A percentile compares a stretch with the other conserved stretches of the same genome.
Conservation (phyloP, 257 asterid species). For the Avicennia marina region DNA sequence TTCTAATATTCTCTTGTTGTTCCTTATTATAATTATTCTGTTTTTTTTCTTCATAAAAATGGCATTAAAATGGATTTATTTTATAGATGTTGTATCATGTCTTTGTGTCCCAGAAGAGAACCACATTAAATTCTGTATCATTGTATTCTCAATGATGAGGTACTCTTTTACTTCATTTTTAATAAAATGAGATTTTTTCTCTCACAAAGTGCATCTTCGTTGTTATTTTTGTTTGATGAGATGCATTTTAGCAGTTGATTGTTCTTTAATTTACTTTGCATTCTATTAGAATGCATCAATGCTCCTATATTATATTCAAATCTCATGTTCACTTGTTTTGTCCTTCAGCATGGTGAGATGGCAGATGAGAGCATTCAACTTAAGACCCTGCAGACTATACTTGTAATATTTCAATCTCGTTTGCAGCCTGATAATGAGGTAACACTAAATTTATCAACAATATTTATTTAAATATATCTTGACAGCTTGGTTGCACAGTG, state of each 20-base stretch:
- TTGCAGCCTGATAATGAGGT: constrained; percentile 96
- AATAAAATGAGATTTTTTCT: too few relatives aligned
- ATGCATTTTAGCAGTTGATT: too few relatives aligned
- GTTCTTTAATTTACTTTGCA: too few relatives aligned
- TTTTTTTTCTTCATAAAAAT: neutral
- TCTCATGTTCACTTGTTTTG: constrained; percentile 17
- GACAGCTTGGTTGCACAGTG: neutral
- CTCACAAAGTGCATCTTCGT: too few relatives aligned
- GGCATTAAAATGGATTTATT: neutral
- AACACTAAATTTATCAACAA: constrained; percentile 11
- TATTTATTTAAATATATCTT: too few relatives aligned
- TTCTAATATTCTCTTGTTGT: neutral
- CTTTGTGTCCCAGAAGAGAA: too few relatives aligned
- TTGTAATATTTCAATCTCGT: constrained; percentile 83
- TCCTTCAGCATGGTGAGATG: constrained; percentile 87
- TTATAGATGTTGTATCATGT: neutral
- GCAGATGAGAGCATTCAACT: constrained; percentile 89
- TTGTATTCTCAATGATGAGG: too few relatives aligned
- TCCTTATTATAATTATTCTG: neutral
- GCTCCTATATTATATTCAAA: neutral
- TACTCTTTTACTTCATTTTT: too few relatives aligned
- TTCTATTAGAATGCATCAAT: neutral
- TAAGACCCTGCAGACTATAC: constrained; percentile 90
- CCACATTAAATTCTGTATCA: too few relatives aligned
- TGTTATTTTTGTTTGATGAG: too few relatives aligned